Base-by-base conservation (phyloP, 805 yeast genomes). In the Middelhovenomyces tepae region DNA sequence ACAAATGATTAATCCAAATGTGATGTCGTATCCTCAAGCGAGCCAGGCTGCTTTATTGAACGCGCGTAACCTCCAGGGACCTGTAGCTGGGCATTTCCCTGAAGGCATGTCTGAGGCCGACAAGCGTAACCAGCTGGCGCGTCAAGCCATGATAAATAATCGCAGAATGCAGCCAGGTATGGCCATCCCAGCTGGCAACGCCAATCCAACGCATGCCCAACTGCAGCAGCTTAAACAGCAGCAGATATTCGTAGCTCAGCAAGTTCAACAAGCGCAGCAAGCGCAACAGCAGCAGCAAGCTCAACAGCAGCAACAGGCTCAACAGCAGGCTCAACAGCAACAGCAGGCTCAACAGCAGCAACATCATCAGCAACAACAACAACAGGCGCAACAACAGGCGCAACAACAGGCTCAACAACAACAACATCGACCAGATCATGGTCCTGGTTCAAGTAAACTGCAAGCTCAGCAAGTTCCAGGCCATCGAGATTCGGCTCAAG, bases 71-170 rank as follows among this genome's bases (percentile, higher is more conserved):
- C 9, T 22, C 23, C 33, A 37, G 26, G 31, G 21, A 14, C 42
- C 37, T 20, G 22, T 30, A 24, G 31, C 41, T 10, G 33, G 31
- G 11, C 40, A 34, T 9, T 18, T 40, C 20, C 44, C 40, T 16
- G 47, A 35, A 11, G 28, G 32, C 27, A 35, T 47, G 43, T 36
- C 46, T 7, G 54, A 50, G 7, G 43, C 41, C 19, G 55, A 51
- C 28, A 43, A 46, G 25, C 42, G 53, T n/a, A 48, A 46, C 34
- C 45, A 34, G 21, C 48, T 48, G 25, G 47, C 45, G 6, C 51
- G 48, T 14, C 59, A 48, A 23, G 56, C 49, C 15, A 49, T 42
- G 34, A 31, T 44, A 39, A 45, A 40, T 47, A 37, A 33, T 48
- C 44, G 48, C 42, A 34, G 46, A 10, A 38, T 4, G 34, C 39